Evolutionary conservation across 306 rosid genomes (phyloP).

Genomic region (Quercus suber): DNA sequence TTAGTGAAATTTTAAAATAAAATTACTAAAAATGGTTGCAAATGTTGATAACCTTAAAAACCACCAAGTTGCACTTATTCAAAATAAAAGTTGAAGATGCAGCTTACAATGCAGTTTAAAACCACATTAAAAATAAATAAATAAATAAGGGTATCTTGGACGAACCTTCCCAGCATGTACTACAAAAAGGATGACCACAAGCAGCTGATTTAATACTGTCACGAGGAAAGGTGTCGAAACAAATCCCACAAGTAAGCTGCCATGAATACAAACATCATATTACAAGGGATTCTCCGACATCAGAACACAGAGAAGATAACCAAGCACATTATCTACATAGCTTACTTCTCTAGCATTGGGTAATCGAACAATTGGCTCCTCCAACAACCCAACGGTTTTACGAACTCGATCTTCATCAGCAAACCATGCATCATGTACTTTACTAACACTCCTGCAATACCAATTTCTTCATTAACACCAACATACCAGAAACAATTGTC

Average conservation of each 20-base stretch:
- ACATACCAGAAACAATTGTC: not conserved
- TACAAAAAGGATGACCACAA: constrained; percentile 82
- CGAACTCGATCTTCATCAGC: constrained; percentile 63
- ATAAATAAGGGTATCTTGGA: not conserved
- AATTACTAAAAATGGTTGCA: not conserved
- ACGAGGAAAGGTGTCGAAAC: constrained; percentile 56
- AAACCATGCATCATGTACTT: constrained; percentile 76
- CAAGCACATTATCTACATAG: not conserved
- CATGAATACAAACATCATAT: not conserved
- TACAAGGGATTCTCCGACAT: constrained; percentile 3
- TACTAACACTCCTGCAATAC: constrained; percentile 45
- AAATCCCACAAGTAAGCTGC: constrained; percentile 72
- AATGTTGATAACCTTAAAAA: not conserved
- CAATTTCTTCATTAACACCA: not conserved
- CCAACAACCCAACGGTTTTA: constrained; percentile 61
- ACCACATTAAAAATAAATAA: not conserved
- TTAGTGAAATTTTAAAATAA: not conserved
- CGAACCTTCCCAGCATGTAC: constrained; percentile 65
- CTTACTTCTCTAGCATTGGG: constrained; percentile 42
- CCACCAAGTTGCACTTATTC: not conserved
- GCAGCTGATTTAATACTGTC: constrained; percentile 49
- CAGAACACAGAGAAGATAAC: not conserved
- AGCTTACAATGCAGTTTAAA: not conserved
- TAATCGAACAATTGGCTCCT: constrained; percentile 31
- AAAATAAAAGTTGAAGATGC: not conserved